Base-by-base conservation (phyloP, 2,329 filamentous ascomycete genomes). In the Teratosphaeria nubilosa region DNA sequence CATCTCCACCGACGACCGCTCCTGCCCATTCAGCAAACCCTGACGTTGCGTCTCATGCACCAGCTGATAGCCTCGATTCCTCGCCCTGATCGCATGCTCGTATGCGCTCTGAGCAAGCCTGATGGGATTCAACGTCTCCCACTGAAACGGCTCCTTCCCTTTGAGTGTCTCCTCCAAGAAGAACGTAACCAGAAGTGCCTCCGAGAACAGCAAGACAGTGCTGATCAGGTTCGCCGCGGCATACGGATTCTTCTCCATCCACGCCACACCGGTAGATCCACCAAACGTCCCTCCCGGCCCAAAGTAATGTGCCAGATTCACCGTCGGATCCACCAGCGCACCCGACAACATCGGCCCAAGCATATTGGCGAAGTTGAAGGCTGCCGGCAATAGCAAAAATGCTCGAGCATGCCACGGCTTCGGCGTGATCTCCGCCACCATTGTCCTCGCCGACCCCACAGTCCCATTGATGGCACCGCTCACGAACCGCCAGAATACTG, bases 181-280 rank as follows among this genome's bases (percentile, higher is more conserved):
- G 50, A 85, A 75, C 62, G 84, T 77, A 1, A 85, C 79, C 4
- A 81, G 70, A 1, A 78, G 41, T 1, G 82, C 78, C 9, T 83
- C 80, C 9, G 73, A 66, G 5, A 80, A 72, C 9, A 87, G 78
- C 52, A 84, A 77, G 1, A 80, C 58, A 7, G 79, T 81, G 65
- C 83, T 86, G 51, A 86, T 72, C 1, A 86, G 68, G 65, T 85
- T 86, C 0, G 85, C 83, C 34, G 86, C 71, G 1, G 82, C 82
- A 71, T 82, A 87, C 0, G 84, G 85, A 70, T 85, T 86, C 55
- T 72, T 72, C 41, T 74, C 72, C 75, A 87, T 80, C 84, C 84
- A 87, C 59, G 73, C 69, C 13, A 82, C 82, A 0, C 81, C 82
- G 54, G 75, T 68, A 52, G 75, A 69, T 0, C 80, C 80, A 4